A percentile compares a stretch with the other conserved stretches of the same genome.
These are phyloP conservation scores for Alternaria arbusti DNA, from an alignment of 2,329 filamentous ascomycete species.

Conservation along the genomic window DNA sequence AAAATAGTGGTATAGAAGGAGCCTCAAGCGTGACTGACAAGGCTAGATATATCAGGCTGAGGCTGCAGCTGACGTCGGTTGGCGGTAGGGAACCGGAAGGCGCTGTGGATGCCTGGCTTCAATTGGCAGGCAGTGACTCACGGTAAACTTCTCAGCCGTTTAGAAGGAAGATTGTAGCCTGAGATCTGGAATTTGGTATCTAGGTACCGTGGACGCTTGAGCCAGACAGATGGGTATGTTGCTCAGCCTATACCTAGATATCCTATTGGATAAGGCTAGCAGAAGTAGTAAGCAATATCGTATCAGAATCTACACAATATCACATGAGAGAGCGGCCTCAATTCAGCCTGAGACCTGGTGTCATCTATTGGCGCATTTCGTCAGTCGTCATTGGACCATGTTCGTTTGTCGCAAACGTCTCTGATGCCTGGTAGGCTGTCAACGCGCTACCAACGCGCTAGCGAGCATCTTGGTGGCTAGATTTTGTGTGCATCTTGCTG, in stretches of 20 bases:
- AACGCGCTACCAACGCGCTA: conserved; percentile 3
- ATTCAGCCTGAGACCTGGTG: neutral
- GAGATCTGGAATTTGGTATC: neutral
- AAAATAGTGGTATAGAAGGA: neutral
- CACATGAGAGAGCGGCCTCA: neutral
- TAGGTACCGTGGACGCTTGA: neutral
- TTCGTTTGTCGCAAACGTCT: neutral
- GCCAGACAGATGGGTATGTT: neutral
- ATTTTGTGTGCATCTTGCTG: neutral
- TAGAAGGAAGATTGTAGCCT: neutral
- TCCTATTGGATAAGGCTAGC: neutral
- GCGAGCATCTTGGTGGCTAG: neutral
- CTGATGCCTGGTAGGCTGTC: neutral
- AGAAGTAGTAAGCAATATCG: neutral
- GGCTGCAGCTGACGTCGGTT: conserved; percentile 3
- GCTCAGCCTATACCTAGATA: neutral
- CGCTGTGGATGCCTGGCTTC: conserved; percentile 3
- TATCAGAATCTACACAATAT: neutral
- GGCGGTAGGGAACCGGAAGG: neutral
- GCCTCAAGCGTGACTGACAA: neutral
- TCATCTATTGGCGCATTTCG: neutral
- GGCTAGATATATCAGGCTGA: neutral
- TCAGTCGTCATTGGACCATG: neutral
- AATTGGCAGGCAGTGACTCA: neutral
- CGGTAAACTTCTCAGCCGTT: neutral